Conservation (phyloP, 306 rosid genomes). For the Dalbergia cochinchinensis region DNA sequence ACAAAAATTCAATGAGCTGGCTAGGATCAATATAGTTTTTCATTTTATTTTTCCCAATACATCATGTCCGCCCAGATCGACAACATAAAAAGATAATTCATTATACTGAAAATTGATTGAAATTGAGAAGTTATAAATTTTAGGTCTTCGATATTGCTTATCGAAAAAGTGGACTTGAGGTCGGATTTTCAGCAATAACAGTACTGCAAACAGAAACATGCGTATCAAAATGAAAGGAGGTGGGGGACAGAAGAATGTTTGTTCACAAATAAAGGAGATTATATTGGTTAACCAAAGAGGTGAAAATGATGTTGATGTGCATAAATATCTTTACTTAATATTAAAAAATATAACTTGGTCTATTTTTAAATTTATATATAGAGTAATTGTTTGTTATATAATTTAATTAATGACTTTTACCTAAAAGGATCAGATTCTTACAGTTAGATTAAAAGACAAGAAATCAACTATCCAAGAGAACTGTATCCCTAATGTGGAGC, state of each 20-base stretch:
- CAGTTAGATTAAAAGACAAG: constrained; percentile 10
- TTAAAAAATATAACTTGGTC: no score
- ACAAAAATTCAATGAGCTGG: background rate
- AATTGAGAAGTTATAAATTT: background rate
- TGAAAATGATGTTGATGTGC: background rate
- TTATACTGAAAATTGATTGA: background rate
- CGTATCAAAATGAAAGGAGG: background rate
- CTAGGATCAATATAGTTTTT: background rate
- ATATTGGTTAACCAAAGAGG: background rate
- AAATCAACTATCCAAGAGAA: constrained; percentile 28
- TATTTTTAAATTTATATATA: no score
- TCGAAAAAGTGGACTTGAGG: background rate
- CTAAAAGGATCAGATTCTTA: background rate
- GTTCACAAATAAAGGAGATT: background rate
- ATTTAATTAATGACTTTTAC: background rate
- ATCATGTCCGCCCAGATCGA: background rate
- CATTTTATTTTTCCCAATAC: background rate
- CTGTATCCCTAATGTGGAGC: constrained; percentile 36
- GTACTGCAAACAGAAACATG: background rate
- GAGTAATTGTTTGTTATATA: no score
- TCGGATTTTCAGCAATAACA: constrained; percentile 3
- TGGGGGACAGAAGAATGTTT: background rate
- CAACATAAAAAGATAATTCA: background rate
- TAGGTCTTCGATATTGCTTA: background rate
- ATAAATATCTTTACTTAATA: background rate